These are phyloP conservation scores for Cyclotella sp. DNA, from an alignment of 108 stramenopile species.

Conservation along the genomic window DNA sequence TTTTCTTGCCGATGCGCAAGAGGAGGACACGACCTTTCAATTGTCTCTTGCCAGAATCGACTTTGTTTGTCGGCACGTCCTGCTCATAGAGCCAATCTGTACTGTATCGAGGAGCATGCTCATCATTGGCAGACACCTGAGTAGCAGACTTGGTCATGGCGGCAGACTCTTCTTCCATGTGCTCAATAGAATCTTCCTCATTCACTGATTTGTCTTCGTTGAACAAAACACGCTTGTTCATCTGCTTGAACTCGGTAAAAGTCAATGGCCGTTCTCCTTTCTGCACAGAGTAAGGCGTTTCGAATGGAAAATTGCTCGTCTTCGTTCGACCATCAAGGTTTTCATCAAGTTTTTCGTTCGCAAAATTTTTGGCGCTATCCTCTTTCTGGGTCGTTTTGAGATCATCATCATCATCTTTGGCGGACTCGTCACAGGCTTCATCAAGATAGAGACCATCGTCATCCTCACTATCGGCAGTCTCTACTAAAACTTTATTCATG, in stretches of 20 bases:
- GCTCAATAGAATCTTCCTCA: background rate
- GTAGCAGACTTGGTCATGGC: background rate
- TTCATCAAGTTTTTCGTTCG: background rate
- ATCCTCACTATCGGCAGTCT: slow-evolving; percentile 4
- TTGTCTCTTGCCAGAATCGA: slow-evolving; percentile 13
- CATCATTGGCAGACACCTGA: background rate
- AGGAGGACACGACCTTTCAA: slow-evolving; percentile 46
- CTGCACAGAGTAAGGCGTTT: slow-evolving; percentile 31
- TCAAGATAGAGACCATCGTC: background rate
- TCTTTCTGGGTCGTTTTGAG: background rate
- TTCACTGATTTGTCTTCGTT: slow-evolving; percentile 14
- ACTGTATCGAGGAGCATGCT: background rate
- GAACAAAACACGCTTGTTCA: slow-evolving; percentile 36
- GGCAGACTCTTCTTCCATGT: background rate
- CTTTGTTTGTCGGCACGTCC: background rate
- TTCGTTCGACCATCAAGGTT: background rate
- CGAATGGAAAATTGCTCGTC: background rate
- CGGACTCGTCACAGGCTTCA: background rate
- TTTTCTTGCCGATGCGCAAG: slow-evolving; percentile 38
- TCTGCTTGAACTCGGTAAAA: slow-evolving; percentile 22
- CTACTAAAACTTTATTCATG: background rate
- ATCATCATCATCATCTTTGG: too few species aligned
- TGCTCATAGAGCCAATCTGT: slow-evolving; percentile 5
- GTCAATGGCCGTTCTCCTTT: slow-evolving; percentile 35
- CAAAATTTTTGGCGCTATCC: slow-evolving; percentile 16